Evolutionary conservation across 1,139 yeast genomes (phyloP).

Genomic region (Zygoascus sp.): DNA sequence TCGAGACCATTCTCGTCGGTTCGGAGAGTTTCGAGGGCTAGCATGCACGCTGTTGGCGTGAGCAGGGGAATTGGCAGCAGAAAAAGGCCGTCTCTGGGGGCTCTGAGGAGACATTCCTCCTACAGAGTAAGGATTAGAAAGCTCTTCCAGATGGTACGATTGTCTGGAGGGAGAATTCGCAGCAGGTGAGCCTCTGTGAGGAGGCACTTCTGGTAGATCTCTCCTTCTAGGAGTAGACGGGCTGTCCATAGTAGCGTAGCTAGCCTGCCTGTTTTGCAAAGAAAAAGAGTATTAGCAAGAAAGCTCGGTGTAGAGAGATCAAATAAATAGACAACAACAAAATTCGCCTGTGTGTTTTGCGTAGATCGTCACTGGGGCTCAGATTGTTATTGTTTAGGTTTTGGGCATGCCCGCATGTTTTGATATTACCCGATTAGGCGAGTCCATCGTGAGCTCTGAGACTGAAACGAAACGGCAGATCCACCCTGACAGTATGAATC

Average conservation of each 20-base stretch:
- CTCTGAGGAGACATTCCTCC: slow-evolving; percentile 16
- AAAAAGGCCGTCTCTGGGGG: slow-evolving; percentile 16
- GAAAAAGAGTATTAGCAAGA: too few relatives aligned
- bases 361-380: slow-evolving; percentile 5
- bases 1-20: slow-evolving; percentile 27
- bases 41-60: slow-evolving; percentile 20
- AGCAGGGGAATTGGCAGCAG: slow-evolving; percentile 15
- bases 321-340: background rate
- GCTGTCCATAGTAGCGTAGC: slow-evolving; percentile 6
- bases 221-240: slow-evolving; percentile 16
- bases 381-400: slow-evolving; percentile 8
- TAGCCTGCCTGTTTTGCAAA: background rate
- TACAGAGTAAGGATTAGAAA: slow-evolving; percentile 21
- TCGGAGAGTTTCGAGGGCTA: slow-evolving; percentile 25
- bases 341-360: background rate
- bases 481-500: too few relatives aligned
- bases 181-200: slow-evolving; percentile 9
- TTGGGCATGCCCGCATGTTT: slow-evolving; percentile 4
- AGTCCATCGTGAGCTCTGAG: background rate
- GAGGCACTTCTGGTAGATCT: slow-evolving; percentile 21
- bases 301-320: background rate
- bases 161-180: slow-evolving; percentile 24
- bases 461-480: too few relatives aligned
- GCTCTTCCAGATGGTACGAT: slow-evolving; percentile 23
- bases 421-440: slow-evolving; percentile 9